Evolutionary conservation across 2,329 filamentous ascomycete genomes (phyloP), one percentile per base, ranked within the genome.

Genomic region (Fusarium solani-melongenae): DNA sequence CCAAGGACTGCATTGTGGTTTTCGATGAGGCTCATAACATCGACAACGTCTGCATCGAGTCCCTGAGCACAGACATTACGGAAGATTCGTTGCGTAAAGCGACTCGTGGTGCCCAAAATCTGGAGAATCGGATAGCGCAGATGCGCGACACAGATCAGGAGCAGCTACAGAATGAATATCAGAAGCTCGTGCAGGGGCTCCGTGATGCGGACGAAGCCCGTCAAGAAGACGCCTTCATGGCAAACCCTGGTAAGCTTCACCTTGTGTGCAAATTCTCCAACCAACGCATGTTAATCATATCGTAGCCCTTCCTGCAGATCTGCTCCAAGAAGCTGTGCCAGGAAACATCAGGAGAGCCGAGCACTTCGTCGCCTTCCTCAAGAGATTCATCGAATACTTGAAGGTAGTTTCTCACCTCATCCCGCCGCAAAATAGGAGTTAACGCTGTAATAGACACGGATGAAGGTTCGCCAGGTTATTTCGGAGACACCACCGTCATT

Each of bases 21-120:
- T 99, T 99, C 74, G 96, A 99, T 79, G 96, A 99, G 83, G 96
- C 96, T 15, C 96, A 99, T 85, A 99, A 99, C 80, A 99, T 99
- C 77, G 96, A 99, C 87, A 99, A 99, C 80, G 96, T 99, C 67
- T 99, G 97, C 81, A 99, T 99, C 75, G 96, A 99, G 80, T 96
- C 96, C 2, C 86, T 98, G 14, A 99, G 96, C 79, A 98, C 98
- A 46, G 96, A 99, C 78, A 90, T 99, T 66, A 98, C 96, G 0
- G 95, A 99, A 80, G 96, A 98, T 76, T 98, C 96, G 0, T 83
- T 99, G 62, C 91, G 95, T 24, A 97, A 94, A 83, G 96, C 96
- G 22, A 95, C 95, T 2, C 89, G 95, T 73, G 96, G 96, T 6
- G 97, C 96, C 14, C 92, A 92, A 74, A 98, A 97, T 75, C 86